These are phyloP conservation scores for Mollisiaceae sp. DNA, from an alignment of 2,329 filamentous ascomycete genomes.

Conservation along the genomic window DNA sequence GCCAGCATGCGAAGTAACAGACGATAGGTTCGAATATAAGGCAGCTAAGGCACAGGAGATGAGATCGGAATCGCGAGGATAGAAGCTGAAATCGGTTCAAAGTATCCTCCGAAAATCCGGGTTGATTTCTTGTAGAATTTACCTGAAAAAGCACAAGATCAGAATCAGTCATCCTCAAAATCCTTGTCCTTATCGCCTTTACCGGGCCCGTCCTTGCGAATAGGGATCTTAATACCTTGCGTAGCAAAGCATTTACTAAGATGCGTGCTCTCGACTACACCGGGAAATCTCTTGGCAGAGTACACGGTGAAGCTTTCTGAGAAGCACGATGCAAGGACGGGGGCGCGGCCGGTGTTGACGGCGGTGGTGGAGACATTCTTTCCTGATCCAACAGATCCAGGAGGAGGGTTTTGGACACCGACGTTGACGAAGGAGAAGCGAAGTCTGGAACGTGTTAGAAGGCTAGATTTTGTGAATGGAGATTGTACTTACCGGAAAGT, in stretches of 20 bases:
- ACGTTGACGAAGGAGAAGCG: slow-evolving; percentile 85
- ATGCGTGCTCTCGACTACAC: slow-evolving; percentile 90
- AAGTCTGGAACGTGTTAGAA: slow-evolving; percentile 49
- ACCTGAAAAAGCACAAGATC: not conserved
- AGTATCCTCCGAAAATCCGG: no score
- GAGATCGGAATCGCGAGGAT: no score
- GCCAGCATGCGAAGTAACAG: not conserved
- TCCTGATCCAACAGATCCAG: slow-evolving; percentile 37
- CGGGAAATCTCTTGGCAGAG: slow-evolving; percentile 97
- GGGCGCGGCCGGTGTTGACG: slow-evolving; percentile 77
- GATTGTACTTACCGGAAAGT: slow-evolving; percentile 72
- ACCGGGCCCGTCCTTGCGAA: slow-evolving; percentile 76
- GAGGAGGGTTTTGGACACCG: slow-evolving; percentile 52
- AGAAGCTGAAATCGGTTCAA: no score
- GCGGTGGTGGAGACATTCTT: slow-evolving; percentile 44
- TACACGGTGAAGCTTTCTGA: slow-evolving; percentile 92
- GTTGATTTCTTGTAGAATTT: no score
- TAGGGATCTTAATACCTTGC: slow-evolving; percentile 96
- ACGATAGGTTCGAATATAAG: not conserved
- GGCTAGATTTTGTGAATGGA: not conserved
- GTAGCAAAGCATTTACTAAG: slow-evolving; percentile 91
- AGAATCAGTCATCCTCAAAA: slow-evolving; percentile 35
- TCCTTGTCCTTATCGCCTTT: slow-evolving; percentile 38
- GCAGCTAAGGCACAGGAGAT: not conserved
- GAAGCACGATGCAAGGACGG: slow-evolving; percentile 83